These are phyloP conservation scores for Gynochthodes officinalis DNA, from an alignment of 257 asterid genomes.

Conservation along the genomic window DNA sequence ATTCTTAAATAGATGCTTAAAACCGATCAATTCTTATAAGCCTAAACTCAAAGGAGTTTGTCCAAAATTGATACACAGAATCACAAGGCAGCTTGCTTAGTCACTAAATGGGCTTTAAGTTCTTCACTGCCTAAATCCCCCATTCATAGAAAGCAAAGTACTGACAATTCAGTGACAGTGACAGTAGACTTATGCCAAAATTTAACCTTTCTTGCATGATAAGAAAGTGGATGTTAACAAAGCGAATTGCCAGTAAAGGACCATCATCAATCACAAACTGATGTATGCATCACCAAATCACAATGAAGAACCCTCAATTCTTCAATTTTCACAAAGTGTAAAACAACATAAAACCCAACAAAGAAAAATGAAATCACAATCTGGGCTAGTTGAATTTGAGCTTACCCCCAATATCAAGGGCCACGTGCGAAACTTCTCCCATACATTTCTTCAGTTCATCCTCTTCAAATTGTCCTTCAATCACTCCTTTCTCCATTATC, in stretches of 20 bases:
- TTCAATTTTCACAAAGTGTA: background rate
- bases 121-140: background rate
- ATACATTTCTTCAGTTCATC: slow-evolving; percentile 26
- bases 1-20: too few species aligned
- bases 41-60: background rate
- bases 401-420: slow-evolving; percentile 90
- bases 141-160: background rate
- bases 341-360: slow-evolving; percentile 2
- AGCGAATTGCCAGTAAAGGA: background rate
- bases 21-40: background rate
- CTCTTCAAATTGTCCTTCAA: slow-evolving; percentile 24
- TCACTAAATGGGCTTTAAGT: background rate
- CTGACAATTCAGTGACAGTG: too few species aligned
- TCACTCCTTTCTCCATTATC: slow-evolving; percentile 18
- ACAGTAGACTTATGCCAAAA: background rate
- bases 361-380: background rate
- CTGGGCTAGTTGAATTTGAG: slow-evolving; percentile 1
- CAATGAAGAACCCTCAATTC: background rate
- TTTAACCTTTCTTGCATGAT: too few species aligned
- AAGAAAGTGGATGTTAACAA: background rate
- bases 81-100: background rate
- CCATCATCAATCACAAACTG: too few species aligned
- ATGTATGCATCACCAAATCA: background rate
- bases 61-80: background rate
- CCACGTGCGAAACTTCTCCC: slow-evolving; percentile 59